These are phyloP conservation scores for Solanum boliviense DNA, from an alignment of 257 asterid species.

Conservation along the genomic window DNA sequence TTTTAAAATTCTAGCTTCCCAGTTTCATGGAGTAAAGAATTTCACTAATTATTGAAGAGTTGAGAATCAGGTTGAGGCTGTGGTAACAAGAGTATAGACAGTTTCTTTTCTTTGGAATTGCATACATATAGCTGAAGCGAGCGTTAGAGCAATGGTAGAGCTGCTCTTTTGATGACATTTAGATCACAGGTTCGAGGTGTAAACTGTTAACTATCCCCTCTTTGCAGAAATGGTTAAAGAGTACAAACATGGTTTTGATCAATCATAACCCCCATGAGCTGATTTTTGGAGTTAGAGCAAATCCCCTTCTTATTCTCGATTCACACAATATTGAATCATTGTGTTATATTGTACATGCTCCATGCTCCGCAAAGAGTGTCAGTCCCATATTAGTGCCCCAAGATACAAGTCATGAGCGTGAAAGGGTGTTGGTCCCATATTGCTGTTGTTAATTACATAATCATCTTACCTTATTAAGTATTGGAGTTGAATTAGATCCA, in stretches of 20 bases:
- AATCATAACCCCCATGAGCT: neutral
- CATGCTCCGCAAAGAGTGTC: neutral
- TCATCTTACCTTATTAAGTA: neutral
- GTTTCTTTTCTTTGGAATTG: neutral
- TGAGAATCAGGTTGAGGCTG: no score
- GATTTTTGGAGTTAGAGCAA: neutral
- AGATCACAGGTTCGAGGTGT: neutral
- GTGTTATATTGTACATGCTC: neutral
- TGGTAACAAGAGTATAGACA: no score
- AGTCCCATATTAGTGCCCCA: no score
- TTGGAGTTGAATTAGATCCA: no score
- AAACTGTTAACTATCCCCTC: no score
- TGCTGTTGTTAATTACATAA: neutral
- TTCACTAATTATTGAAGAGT: no score
- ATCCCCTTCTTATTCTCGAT: neutral
- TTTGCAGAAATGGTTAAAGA: neutral
- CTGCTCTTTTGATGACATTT: neutral
- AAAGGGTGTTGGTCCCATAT: neutral
- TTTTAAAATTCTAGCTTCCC: no score
- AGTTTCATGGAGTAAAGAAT: no score
- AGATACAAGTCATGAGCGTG: no score
- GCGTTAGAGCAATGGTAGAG: neutral
- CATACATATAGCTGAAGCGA: neutral
- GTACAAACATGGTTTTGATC: neutral
- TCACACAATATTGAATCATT: neutral